Evolutionary conservation across 306 rosid species (phyloP).

Genomic region (Sicyos baderoa): DNA sequence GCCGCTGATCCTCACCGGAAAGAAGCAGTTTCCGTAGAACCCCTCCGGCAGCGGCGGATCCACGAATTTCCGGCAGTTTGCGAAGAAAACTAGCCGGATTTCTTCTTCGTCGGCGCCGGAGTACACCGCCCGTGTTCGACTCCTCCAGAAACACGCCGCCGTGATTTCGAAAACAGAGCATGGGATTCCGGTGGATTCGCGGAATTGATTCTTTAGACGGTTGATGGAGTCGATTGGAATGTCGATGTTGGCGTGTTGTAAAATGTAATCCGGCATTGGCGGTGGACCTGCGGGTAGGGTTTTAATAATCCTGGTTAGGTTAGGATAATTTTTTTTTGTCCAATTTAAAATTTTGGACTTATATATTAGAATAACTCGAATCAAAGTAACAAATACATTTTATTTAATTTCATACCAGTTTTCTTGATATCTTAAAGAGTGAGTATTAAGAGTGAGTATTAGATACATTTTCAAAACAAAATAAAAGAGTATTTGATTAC

Average conservation of each 20-base stretch:
- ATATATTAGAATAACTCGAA: no score
- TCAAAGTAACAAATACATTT: no score
- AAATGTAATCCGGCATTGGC: slow-evolving; percentile 27
- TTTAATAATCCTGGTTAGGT: no score
- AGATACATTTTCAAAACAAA: no score
- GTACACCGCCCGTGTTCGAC: slow-evolving; percentile 43
- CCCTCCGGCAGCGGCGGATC: slow-evolving; percentile 63
- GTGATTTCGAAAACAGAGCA: slow-evolving; percentile 65
- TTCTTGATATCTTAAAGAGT: no score
- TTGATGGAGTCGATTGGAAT: slow-evolving; percentile 35
- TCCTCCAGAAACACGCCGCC: slow-evolving; percentile 53
- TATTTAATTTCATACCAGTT: no score
- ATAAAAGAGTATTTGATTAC: no score
- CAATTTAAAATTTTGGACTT: no score
- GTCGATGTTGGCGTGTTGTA: slow-evolving; percentile 46
- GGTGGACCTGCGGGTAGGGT: slow-evolving; percentile 7
- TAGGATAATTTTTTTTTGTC: no score
- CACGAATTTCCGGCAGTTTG: slow-evolving; percentile 57
- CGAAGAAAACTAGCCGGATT: slow-evolving; percentile 51
- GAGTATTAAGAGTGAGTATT: no score
- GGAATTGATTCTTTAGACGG: slow-evolving; percentile 36
- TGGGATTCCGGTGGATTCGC: slow-evolving; percentile 30
- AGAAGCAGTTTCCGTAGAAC: slow-evolving; percentile 81
- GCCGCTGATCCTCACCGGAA: slow-evolving; percentile 42
- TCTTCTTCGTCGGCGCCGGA: slow-evolving; percentile 2